A percentile compares a stretch with the other conserved stretches of the same genome.
phyloP scores from a whole-genome alignment of 1,284 basidiomycete species.

The Rugosomyces carneus region DNA sequence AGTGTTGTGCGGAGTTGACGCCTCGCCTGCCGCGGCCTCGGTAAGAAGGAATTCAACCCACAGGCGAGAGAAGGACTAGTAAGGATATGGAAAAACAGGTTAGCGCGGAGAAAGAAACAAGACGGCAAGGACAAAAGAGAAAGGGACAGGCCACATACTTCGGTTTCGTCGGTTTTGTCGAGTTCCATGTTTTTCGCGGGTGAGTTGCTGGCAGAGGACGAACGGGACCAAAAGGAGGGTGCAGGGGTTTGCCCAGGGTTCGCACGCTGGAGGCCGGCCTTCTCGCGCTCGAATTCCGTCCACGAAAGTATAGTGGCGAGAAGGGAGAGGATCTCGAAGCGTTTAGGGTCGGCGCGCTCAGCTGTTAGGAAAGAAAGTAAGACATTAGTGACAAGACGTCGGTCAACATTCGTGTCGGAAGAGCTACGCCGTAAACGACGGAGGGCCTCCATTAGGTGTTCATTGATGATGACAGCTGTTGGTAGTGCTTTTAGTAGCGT shows the following conservation, averaged over 20 bases:
- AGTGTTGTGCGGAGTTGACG: conserved; percentile 23
- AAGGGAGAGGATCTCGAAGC: conserved; percentile 94
- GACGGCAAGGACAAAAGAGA: neutral
- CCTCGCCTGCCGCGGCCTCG: conserved; percentile 66
- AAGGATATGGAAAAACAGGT: neutral
- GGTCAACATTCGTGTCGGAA: conserved; percentile 86
- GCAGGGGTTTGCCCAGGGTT: conserved; percentile 25
- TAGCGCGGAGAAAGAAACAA: neutral
- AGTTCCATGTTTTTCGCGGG: conserved; percentile 47
- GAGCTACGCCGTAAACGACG: conserved; percentile 83
- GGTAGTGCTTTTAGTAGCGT: neutral
- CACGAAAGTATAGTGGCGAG: conserved; percentile 87
- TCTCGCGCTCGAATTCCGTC: conserved; percentile 86
- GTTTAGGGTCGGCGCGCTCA: conserved; percentile 86
- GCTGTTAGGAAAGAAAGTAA: conserved; percentile 90
- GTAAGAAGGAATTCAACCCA: conserved; percentile 96
- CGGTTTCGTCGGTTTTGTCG: conserved; percentile 71
- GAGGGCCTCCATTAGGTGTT: conserved; percentile 96
- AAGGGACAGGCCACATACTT: conserved; percentile 51
- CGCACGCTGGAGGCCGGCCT: conserved; percentile 78
- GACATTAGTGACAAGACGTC: conserved; percentile 92
- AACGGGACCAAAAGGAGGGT: conserved; percentile 50
- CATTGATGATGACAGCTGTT: conserved; percentile 90
- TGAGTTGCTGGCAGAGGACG: conserved; percentile 31
- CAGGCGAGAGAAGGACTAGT: conserved; percentile 87